Conservation (phyloP, 2,329 filamentous ascomycete species). For the Ascomycota sp. region DNA sequence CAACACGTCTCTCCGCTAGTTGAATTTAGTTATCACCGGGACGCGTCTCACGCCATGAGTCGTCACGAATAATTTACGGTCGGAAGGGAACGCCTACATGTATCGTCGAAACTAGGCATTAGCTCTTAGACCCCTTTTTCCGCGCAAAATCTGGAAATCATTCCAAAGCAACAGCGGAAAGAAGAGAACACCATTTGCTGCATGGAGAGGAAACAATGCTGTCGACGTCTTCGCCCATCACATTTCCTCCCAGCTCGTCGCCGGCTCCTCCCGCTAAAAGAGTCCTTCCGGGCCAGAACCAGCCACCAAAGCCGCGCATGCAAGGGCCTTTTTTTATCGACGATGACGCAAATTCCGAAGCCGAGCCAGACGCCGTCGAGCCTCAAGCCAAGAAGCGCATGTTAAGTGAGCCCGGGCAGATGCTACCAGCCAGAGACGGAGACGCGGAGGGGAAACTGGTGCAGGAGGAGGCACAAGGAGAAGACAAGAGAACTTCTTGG, state of each 20-base stretch:
- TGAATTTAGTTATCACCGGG: too few relatives aligned
- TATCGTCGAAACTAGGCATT: too few relatives aligned
- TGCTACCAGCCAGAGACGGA: neutral
- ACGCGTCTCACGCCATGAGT: too few relatives aligned
- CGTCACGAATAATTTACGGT: too few relatives aligned
- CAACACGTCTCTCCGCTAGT: slow-evolving; percentile 7
- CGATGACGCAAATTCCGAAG: slow-evolving; percentile 16
- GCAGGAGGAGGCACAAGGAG: neutral
- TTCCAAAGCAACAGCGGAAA: too few relatives aligned
- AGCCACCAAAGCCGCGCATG: slow-evolving; percentile 13
- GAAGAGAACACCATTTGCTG: too few relatives aligned
- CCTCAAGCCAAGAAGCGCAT: slow-evolving; percentile 12
- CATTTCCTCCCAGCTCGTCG: slow-evolving; percentile 33
- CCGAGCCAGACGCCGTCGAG: slow-evolving; percentile 1
- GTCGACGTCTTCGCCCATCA: slow-evolving; percentile 36
- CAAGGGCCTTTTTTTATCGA: slow-evolving; percentile 19
- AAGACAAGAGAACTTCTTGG: neutral
- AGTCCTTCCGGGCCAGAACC: slow-evolving; percentile 12
- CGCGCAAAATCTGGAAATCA: too few relatives aligned
- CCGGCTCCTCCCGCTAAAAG: too few relatives aligned
- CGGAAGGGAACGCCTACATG: too few relatives aligned
- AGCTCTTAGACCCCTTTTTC: too few relatives aligned
- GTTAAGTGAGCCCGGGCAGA: slow-evolving; percentile 8
- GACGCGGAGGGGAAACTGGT: slow-evolving; percentile 2
- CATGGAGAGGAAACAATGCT: too few relatives aligned